A percentile compares a stretch with the other conserved stretches of the same genome.
These are phyloP conservation scores for Aspergillus leporis DNA, from an alignment of 495 filamentous ascomycete genomes.

Conservation along the genomic window DNA sequence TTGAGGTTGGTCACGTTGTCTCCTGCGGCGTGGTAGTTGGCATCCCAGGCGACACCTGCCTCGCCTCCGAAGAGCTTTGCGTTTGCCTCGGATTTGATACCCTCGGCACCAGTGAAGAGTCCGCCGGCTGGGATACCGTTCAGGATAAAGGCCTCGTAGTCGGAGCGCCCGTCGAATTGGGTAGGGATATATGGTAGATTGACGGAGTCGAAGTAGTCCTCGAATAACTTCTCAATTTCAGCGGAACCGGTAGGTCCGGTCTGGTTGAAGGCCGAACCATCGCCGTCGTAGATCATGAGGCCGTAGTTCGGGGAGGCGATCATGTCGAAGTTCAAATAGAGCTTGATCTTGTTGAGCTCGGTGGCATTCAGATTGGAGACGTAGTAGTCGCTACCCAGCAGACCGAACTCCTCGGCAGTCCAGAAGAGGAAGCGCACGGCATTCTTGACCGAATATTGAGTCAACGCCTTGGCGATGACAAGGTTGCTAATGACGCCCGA, in stretches of 20 bases:
- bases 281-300: slow-evolving; percentile 70
- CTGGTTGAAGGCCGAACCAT: slow-evolving; percentile 61
- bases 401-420: slow-evolving; percentile 65
- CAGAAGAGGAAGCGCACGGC: slow-evolving; percentile 71
- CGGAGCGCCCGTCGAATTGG: slow-evolving; percentile 63
- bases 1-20: slow-evolving; percentile 63
- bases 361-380: slow-evolving; percentile 47
- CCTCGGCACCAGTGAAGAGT: slow-evolving; percentile 70
- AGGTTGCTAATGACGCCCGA: slow-evolving; percentile 65
- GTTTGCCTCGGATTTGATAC: slow-evolving; percentile 60
- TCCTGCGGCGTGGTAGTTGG: slow-evolving; percentile 60
- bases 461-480: slow-evolving; percentile 59
- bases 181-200: slow-evolving; percentile 47
- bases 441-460: slow-evolving; percentile 61
- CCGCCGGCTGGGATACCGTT: slow-evolving; percentile 64
- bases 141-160: slow-evolving; percentile 69
- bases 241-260: slow-evolving; percentile 65
- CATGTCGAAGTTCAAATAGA: slow-evolving; percentile 82
- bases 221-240: slow-evolving; percentile 62
- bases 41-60: slow-evolving; percentile 59
- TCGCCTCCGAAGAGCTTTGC: slow-evolving; percentile 58
- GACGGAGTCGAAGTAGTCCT: slow-evolving; percentile 55
- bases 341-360: slow-evolving; percentile 56
- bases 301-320: slow-evolving; percentile 72
- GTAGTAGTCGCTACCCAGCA: slow-evolving; percentile 65